Conservation (phyloP, 257 asterid species). For the Cynanchum wilfordii region DNA sequence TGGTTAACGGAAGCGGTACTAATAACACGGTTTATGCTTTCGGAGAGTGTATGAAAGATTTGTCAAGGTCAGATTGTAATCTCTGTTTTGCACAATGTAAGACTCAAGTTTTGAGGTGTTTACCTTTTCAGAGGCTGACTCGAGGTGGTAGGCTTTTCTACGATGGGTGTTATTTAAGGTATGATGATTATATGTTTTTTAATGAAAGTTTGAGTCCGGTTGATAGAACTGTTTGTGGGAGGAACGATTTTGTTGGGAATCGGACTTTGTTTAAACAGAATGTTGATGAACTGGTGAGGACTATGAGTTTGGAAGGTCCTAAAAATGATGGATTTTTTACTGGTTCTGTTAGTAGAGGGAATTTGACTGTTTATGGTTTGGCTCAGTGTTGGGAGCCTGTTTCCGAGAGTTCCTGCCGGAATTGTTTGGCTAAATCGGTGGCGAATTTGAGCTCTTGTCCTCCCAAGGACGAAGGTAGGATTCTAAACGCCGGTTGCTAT, state of each 20-base stretch:
- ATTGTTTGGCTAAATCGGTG: slow-evolving; percentile 46
- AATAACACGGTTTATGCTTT: slow-evolving; percentile 48
- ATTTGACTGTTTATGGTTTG: slow-evolving; percentile 57
- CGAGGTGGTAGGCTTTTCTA: slow-evolving; percentile 47
- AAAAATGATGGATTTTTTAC: slow-evolving; percentile 55
- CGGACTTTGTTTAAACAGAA: slow-evolving; percentile 32
- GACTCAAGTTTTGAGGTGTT: slow-evolving; percentile 44
- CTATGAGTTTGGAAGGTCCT: slow-evolving; percentile 34
- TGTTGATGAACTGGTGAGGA: slow-evolving; percentile 41
- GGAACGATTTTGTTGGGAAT: slow-evolving; percentile 42
- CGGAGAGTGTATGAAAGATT: slow-evolving; percentile 66
- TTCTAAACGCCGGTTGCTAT: slow-evolving; percentile 65
- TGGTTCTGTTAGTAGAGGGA: slow-evolving; percentile 35
- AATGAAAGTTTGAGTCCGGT: slow-evolving; percentile 44
- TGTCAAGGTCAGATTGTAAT: slow-evolving; percentile 51
- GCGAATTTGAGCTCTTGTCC: slow-evolving; percentile 35
- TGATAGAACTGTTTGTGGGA: slow-evolving; percentile 49
- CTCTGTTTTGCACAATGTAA: slow-evolving; percentile 58
- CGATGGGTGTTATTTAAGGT: slow-evolving; percentile 64
- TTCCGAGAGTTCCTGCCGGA: slow-evolving; percentile 38
- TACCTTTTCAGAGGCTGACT: slow-evolving; percentile 42
- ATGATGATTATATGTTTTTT: slow-evolving; percentile 53
- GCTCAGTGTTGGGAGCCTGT: slow-evolving; percentile 78
- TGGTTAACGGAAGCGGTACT: slow-evolving; percentile 42
- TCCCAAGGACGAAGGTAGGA: slow-evolving; percentile 60